phyloP scores from a whole-genome alignment of 805 yeast genomes.

The Candida khao-thaluensis region DNA sequence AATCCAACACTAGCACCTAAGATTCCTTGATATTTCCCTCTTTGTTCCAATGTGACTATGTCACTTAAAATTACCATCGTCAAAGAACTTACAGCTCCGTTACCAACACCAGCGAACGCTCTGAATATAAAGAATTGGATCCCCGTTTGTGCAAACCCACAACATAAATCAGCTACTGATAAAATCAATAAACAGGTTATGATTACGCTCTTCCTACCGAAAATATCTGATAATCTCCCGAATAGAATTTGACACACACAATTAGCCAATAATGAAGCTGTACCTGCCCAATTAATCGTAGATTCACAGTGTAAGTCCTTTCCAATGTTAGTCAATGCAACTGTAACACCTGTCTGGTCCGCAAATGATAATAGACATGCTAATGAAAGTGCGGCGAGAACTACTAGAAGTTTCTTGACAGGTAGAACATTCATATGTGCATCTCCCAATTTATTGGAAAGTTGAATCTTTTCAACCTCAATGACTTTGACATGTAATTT shows the following conservation, averaged over 20 bases:
- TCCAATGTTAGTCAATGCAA: conserved; percentile 50
- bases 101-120: conserved; percentile 56
- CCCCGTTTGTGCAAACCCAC: conserved; percentile 51
- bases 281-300: conserved; percentile 60
- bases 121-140: conserved; percentile 51
- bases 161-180: conserved; percentile 45
- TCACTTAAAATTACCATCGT: conserved; percentile 56
- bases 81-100: conserved; percentile 52
- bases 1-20: conserved; percentile 50
- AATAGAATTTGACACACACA: conserved; percentile 52
- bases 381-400: conserved; percentile 36
- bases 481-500: conserved; percentile 7
- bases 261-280: conserved; percentile 51
- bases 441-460: conserved; percentile 29
- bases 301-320: conserved; percentile 44
- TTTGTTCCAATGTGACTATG: conserved; percentile 49
- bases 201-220: conserved; percentile 49
- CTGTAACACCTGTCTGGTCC: conserved; percentile 50
- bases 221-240: conserved; percentile 56
- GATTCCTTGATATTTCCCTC: conserved; percentile 60
- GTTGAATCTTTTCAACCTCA: conserved; percentile 10
- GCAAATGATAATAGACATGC: conserved; percentile 45
- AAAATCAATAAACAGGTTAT: conserved; percentile 39
- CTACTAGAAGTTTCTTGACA: conserved; percentile 33
- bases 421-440: conserved; percentile 45